Percentiles rank a stretch among this genome's conserved stretches.
phyloP scores from a whole-genome alignment of 148 eudicot genomes.

The Rhododendron griersonianum region DNA sequence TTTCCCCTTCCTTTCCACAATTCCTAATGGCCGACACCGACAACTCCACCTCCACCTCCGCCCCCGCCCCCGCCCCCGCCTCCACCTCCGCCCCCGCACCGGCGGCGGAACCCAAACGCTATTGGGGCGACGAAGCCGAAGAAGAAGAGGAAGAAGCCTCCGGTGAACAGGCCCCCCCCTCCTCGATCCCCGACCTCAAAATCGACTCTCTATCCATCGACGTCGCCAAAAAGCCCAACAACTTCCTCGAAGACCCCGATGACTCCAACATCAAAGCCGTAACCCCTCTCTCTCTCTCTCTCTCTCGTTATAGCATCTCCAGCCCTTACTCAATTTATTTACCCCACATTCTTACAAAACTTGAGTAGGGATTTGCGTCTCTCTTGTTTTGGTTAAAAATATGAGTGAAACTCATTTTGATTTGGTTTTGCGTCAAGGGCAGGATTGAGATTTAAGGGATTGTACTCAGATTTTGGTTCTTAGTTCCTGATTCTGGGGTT shows the following conservation, averaged over 20 bases:
- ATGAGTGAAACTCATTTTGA: too few species aligned
- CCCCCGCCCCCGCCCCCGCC: conserved; percentile 4
- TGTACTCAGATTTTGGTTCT: background rate
- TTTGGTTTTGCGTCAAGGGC: background rate
- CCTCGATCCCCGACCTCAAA: conserved; percentile 15
- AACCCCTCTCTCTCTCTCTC: too few species aligned
- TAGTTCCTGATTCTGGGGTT: background rate
- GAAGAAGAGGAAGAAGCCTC: conserved; percentile 23
- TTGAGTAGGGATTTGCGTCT: too few species aligned
- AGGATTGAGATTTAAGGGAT: background rate
- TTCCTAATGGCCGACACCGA: conserved; percentile 20
- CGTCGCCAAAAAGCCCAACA: conserved; percentile 13
- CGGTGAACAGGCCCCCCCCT: conserved; percentile 8
- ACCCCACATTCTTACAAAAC: too few species aligned
- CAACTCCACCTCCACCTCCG: conserved; percentile 10
- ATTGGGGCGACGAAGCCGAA: conserved; percentile 54
- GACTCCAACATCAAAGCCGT: conserved; percentile 70
- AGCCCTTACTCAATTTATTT: too few species aligned
- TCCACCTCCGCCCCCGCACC: conserved; percentile 15
- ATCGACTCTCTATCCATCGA: conserved; percentile 26
- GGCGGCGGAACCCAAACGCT: conserved; percentile 17
- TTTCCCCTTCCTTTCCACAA: background rate
- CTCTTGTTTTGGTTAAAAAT: too few species aligned
- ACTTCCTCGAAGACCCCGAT: conserved; percentile 56
- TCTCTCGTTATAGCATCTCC: too few species aligned